These are phyloP conservation scores for Serendipita indica DNA, from an alignment of 768 basidiomycete species.

Conservation along the genomic window DNA sequence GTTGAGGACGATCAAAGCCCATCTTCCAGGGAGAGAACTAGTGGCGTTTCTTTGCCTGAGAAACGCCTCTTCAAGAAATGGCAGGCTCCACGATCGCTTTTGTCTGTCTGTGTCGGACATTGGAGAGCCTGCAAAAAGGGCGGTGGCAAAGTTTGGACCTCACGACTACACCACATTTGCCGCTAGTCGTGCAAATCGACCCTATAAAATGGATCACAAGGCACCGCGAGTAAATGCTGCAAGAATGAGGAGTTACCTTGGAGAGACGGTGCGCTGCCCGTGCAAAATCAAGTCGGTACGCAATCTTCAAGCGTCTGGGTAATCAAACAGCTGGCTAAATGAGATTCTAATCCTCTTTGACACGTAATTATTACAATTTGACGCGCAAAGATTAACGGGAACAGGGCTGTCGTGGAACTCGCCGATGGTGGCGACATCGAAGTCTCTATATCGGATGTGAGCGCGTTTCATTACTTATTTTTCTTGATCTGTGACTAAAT, in stretches of 20 bases:
- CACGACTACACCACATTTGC: background rate
- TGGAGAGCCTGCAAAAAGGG: background rate
- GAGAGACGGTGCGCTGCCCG: background rate
- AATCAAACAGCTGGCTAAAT: no score
- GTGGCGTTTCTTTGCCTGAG: background rate
- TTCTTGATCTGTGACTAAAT: background rate
- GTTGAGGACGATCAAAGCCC: conserved; percentile 75
- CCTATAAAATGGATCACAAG: background rate
- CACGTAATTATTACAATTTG: background rate
- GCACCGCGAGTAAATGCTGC: background rate
- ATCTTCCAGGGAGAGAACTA: background rate
- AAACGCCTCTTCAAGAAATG: background rate
- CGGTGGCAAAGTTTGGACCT: background rate
- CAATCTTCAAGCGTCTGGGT: background rate
- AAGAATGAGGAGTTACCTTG: background rate
- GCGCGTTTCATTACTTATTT: background rate
- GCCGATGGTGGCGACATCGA: background rate
- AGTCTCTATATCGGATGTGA: background rate
- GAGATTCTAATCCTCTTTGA: background rate
- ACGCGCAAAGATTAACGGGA: background rate
- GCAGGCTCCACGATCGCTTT: no score
- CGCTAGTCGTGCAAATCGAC: background rate
- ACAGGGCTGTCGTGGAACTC: background rate
- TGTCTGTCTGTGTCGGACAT: background rate
- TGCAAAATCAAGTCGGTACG: background rate